Evolutionary conservation across 306 rosid species (phyloP).

Genomic region (Potentilla sterilis): DNA sequence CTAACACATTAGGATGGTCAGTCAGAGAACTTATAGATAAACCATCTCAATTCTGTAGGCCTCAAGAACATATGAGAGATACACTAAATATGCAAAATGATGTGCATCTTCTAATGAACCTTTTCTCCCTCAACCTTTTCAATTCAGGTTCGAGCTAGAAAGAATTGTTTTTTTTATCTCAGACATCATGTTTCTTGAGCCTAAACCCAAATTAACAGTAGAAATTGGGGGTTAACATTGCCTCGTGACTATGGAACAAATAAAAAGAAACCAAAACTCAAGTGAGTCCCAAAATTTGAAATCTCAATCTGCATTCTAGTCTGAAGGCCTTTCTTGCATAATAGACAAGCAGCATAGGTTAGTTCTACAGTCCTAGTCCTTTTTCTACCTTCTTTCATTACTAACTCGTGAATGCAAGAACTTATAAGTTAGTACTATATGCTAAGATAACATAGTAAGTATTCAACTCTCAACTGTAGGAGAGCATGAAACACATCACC

Average conservation of each 20-base stretch:
- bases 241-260: not conserved
- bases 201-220: slow-evolving; percentile 6
- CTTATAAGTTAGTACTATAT: not conserved
- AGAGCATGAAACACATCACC: slow-evolving; percentile 3
- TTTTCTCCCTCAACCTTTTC: not conserved
- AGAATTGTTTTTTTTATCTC: not conserved
- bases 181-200: not conserved
- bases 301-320: not conserved
- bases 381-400: slow-evolving; percentile 4
- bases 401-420: not conserved
- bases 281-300: not conserved
- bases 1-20: not conserved
- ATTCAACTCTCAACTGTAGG: slow-evolving; percentile 2
- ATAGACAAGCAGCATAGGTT: slow-evolving; percentile 9
- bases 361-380: slow-evolving; percentile 7
- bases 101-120: not conserved
- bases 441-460: not conserved
- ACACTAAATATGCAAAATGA: not conserved
- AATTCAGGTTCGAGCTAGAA: not conserved
- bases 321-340: slow-evolving; percentile 10
- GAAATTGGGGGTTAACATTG: not conserved
- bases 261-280: slow-evolving; percentile 2
- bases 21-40: not conserved
- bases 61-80: too few species aligned
- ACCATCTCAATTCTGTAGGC: not conserved